A percentile compares a stretch with the other conserved stretches of the same genome.
Evolutionary conservation across 2,329 filamentous ascomycete genomes (phyloP).

Genomic region (Trichoderma gracile): DNA sequence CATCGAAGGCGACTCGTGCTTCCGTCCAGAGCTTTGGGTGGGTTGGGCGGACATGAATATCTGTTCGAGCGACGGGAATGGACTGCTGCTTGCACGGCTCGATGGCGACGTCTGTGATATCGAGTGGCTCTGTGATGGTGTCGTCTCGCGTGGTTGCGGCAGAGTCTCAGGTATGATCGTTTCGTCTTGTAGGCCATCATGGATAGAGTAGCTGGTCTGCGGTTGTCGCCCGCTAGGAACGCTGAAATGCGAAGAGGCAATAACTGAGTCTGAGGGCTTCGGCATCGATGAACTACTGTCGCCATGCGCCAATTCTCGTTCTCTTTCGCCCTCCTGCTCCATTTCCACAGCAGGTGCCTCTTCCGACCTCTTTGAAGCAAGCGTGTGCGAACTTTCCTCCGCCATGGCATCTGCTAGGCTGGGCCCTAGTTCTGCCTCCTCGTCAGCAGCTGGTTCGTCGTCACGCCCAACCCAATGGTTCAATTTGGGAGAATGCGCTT

Average conservation of each 20-base stretch:
- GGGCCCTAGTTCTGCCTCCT: conserved; percentile 26
- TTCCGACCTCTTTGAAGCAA: conserved; percentile 19
- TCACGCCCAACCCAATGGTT: not conserved
- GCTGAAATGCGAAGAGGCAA: conserved; percentile 40
- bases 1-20: conserved; percentile 27
- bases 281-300: not conserved
- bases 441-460: conserved; percentile 28
- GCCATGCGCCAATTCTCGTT: not conserved
- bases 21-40: conserved; percentile 37
- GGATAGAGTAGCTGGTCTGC: conserved; percentile 44
- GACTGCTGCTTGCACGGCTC: conserved; percentile 36
- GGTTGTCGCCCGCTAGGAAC: conserved; percentile 52
- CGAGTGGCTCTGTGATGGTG: conserved; percentile 24
- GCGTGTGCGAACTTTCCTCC: not conserved
- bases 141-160: conserved; percentile 26
- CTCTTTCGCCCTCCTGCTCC: not conserved
- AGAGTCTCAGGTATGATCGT: conserved; percentile 32
- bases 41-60: conserved; percentile 46
- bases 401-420: conserved; percentile 23
- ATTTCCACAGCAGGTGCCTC: not conserved
- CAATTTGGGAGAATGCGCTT: conserved; percentile 1
- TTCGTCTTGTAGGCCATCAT: conserved; percentile 34
- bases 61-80: conserved; percentile 41
- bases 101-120: not conserved
- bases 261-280: conserved; percentile 25